Base-by-base conservation (phyloP, 352 stramenopile genomes). In the Globisporangium nodosum region DNA sequence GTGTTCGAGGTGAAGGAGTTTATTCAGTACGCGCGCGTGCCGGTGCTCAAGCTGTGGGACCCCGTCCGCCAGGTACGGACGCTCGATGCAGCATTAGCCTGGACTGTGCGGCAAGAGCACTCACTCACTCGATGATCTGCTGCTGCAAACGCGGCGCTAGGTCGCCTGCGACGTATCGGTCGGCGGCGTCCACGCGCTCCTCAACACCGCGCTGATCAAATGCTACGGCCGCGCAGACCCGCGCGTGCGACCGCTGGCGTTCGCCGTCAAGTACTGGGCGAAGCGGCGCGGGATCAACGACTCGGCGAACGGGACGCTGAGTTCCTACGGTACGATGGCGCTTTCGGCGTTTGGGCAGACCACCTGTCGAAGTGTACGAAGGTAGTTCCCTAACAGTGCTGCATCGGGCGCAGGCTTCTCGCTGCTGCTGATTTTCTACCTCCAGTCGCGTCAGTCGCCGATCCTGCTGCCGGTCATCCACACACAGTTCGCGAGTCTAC, bases 251-350 rank as follows among this genome's bases (percentile, higher is more conserved):
- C 84, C 96, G 11, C 68, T 99, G 16, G 96, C 94, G 54, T 98
- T 98, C 68, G 91, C 97, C 2, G 85, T 99, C 62, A 99, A 99
- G 72, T 86, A 97, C 46, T 99, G 97, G 97, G 96, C 96, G 8
- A 98, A 99, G 69, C 82, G 84, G 39, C 79, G 97, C 27, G 84
- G 94, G 11, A 98, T 99, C 62, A 99, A 99, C 68, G 96, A 98
- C 60, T 96, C 97, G 37, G 87, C 80, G 21, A 91, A 98, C 30
- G 96, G 97, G 21, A 99, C 97, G 20, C 76, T 99, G 49, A 98
- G 88, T 61, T 98, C 91, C 9, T 99, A 99, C 65, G 97, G 83
- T 90, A 57, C 46, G 54, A 49, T n/a, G 8, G 18, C 21, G 20
- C 5, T 48, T 5, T 20, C 16, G 21, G n/a, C 50, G 20, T 18